Conservation (phyloP, 441 rosid genomes). For the Mallotus repandus region DNA sequence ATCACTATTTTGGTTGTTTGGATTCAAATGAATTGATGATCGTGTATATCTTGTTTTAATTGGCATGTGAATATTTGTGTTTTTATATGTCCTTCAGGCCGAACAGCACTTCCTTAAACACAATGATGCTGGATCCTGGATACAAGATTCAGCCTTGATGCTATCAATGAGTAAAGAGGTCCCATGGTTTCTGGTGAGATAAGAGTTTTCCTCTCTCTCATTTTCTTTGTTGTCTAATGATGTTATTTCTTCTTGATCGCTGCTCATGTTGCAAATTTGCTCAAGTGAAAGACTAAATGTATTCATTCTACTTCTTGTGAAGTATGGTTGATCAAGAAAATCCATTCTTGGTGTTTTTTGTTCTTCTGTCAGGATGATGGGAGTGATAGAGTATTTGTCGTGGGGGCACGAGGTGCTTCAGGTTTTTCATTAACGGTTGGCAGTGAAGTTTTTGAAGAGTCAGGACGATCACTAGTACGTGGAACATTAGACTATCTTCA, state of each 20-base stretch:
- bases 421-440: slow-evolving; percentile 85
- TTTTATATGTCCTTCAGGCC: slow-evolving; percentile 45
- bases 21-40: not conserved
- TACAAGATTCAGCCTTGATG: slow-evolving; percentile 91
- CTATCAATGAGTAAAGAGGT: slow-evolving; percentile 93
- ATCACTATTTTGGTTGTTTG: not conserved
- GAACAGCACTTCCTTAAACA: slow-evolving; percentile 92
- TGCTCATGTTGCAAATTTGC: slow-evolving; percentile 6
- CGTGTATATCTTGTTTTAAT: not conserved
- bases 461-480: slow-evolving; percentile 87
- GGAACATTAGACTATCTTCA: slow-evolving; percentile 91
- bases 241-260: slow-evolving; percentile 2
- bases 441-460: slow-evolving; percentile 94
- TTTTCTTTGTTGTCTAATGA: not conserved
- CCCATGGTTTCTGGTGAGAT: slow-evolving; percentile 88
- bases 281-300: not conserved
- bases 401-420: slow-evolving; percentile 88
- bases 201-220: not conserved
- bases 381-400: slow-evolving; percentile 61
- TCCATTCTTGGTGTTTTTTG: slow-evolving; percentile 7
- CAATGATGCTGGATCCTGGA: slow-evolving; percentile 98
- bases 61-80: slow-evolving; percentile 20
- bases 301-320: not conserved
- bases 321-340: slow-evolving; percentile 15
- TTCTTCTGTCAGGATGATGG: slow-evolving; percentile 66